A percentile compares a stretch with the other conserved stretches of the same genome.
Conservation (phyloP, 208 protist species). For the Acanthamoeba culbertsoni region DNA sequence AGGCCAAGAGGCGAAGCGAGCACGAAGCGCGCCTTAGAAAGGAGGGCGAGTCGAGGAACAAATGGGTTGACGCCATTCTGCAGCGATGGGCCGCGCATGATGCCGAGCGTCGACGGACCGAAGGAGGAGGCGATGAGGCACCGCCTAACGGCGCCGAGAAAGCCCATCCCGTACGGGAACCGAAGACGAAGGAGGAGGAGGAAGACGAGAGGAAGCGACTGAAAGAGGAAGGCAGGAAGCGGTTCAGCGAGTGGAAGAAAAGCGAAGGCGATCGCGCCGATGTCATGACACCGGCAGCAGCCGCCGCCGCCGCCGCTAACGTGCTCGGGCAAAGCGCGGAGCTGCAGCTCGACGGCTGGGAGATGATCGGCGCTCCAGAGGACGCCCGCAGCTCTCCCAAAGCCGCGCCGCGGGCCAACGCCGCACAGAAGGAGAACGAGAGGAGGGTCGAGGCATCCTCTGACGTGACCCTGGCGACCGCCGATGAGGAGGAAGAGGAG, state of each 20-base stretch:
- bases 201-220: background rate
- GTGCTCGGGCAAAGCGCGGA: background rate
- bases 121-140: background rate
- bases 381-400: background rate
- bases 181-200: background rate
- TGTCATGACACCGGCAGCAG: background rate
- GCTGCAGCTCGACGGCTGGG: background rate
- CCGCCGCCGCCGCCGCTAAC: background rate
- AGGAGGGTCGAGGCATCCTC: too few relatives aligned
- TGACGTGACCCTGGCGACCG: too few relatives aligned
- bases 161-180: background rate
- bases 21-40: background rate
- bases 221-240: constrained; percentile 26
- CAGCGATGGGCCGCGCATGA: background rate
- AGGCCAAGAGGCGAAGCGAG: background rate
- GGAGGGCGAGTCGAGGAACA: background rate
- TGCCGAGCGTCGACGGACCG: background rate
- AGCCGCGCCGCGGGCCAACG: background rate
- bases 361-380: background rate
- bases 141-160: background rate
- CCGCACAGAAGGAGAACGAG: background rate
- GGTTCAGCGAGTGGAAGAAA: constrained; percentile 29
- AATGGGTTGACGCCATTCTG: background rate
- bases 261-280: background rate
- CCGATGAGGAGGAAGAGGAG: background rate